Conservation (phyloP, 495 filamentous ascomycete genomes). For the Hypoxylon fragiforme region DNA sequence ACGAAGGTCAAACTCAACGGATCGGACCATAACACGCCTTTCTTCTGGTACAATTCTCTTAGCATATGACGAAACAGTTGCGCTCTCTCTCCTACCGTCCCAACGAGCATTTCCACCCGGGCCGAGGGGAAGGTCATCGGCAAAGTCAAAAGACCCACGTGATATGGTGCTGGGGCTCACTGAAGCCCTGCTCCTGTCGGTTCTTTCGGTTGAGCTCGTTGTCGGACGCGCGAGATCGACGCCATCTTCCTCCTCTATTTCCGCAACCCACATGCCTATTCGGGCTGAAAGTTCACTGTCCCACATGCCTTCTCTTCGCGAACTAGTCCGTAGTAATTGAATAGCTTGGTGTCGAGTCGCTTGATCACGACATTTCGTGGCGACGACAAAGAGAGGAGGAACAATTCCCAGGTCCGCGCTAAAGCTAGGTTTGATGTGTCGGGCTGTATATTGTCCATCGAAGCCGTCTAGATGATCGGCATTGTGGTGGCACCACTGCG, state of each 20-base stretch:
- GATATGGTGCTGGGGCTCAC: constrained; percentile 32
- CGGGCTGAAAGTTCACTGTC: constrained; percentile 60
- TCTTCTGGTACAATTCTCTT: constrained; percentile 46
- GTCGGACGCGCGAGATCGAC: constrained; percentile 37
- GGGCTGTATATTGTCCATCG: constrained; percentile 48
- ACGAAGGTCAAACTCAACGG: constrained; percentile 57
- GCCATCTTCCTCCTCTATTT: constrained; percentile 45
- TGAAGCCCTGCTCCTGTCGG: constrained; percentile 37
- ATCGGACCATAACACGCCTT: constrained; percentile 57
- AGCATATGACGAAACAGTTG: constrained; percentile 17
- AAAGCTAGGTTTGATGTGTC: constrained; percentile 56
- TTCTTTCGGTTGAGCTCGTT: constrained; percentile 35
- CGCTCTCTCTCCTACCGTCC: constrained; percentile 40
- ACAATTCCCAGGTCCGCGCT: constrained; percentile 60
- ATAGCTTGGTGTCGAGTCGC: constrained; percentile 59
- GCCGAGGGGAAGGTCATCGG: constrained; percentile 42
- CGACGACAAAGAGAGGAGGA: constrained; percentile 58
- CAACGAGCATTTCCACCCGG: constrained; percentile 48
- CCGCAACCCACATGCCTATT: constrained; percentile 58
- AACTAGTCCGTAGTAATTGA: constrained; percentile 53
- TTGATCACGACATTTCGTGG: constrained; percentile 62
- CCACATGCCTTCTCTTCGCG: constrained; percentile 65
- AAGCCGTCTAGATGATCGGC: constrained; percentile 43
- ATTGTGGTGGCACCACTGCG: constrained; percentile 46
- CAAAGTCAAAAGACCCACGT: constrained; percentile 38